Percentiles rank a stretch among this genome's conserved stretches.
Conservation (phyloP, 1,139 yeast species). For the Lodderomyces metapsilosis region DNA sequence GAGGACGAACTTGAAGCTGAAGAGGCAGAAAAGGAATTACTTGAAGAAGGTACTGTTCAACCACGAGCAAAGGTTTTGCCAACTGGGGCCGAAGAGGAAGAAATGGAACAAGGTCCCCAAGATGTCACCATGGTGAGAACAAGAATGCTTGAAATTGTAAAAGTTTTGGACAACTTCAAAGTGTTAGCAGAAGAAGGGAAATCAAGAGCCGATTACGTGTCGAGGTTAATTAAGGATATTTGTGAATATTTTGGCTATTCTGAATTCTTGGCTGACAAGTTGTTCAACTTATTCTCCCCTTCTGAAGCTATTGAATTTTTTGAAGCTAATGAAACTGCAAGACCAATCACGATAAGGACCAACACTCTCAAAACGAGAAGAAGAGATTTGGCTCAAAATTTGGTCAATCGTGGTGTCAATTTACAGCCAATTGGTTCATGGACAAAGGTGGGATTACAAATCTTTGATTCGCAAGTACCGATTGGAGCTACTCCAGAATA, state of each 20-base stretch:
- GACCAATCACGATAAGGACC: constrained; percentile 96
- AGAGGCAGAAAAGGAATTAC: constrained; percentile 74
- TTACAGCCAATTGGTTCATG: constrained; percentile 95
- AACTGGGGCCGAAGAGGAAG: constrained; percentile 52
- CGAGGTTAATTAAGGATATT: constrained; percentile 77
- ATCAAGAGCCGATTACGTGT: constrained; percentile 77
- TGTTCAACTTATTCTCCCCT: constrained; percentile 87
- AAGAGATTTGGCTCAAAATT: constrained; percentile 91
- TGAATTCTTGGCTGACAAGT: constrained; percentile 89
- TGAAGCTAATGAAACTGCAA: constrained; percentile 95
- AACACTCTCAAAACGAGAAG: constrained; percentile 93
- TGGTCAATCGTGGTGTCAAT: constrained; percentile 95
- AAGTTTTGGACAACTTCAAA: constrained; percentile 91
- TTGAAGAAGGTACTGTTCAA: constrained; percentile 57
- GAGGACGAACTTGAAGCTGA: constrained; percentile 72
- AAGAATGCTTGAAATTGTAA: constrained; percentile 91
- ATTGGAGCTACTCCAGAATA: constrained; percentile 99
- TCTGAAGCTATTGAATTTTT: constrained; percentile 97
- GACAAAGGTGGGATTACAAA: constrained; percentile 97
- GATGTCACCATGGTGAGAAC: constrained; percentile 85
- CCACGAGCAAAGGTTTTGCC: constrained; percentile 75
- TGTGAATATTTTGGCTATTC: constrained; percentile 96
- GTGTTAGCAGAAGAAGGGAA: constrained; percentile 81
- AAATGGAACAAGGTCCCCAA: constrained; percentile 50
- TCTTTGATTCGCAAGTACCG: constrained; percentile 97